Evolutionary conservation across 73 alveolate genomes (phyloP).

Genomic region (Paramecium sexaurelia): DNA sequence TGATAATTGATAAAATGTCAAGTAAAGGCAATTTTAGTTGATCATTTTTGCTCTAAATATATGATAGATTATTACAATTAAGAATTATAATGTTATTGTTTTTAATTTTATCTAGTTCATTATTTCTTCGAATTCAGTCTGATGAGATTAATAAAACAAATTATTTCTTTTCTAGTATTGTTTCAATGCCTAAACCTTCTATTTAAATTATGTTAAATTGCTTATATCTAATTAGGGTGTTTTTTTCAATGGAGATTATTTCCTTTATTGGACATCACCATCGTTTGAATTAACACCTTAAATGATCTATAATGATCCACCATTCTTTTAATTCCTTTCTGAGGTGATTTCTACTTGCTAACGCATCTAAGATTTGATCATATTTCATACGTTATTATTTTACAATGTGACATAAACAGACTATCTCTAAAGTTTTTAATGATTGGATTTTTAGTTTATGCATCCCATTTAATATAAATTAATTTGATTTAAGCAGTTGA

Average conservation of each 20-base stretch:
- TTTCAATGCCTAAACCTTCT: not conserved
- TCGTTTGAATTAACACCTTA: not conserved
- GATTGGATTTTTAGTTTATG: too few species aligned
- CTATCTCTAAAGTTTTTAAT: too few species aligned
- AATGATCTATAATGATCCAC: not conserved
- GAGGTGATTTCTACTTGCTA: too few species aligned
- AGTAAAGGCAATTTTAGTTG: not conserved
- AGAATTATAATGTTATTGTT: not conserved
- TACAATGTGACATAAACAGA: too few species aligned
- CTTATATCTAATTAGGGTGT: not conserved
- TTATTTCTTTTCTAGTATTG: not conserved
- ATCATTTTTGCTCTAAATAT: not conserved
- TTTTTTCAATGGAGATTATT: not conserved
- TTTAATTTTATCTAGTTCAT: not conserved
- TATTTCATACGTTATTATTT: too few species aligned
- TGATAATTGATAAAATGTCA: not conserved
- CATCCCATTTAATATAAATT: too few species aligned
- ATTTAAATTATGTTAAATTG: not conserved
- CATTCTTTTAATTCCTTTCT: not conserved
- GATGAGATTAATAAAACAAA: not conserved
- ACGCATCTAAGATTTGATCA: too few species aligned
- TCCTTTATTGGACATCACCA: not conserved
- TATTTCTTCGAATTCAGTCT: not conserved
- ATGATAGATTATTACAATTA: not conserved
- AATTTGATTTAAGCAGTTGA: too few species aligned